Evolutionary conservation across 2,329 filamentous ascomycete species (phyloP).

Genomic region (Calonectria pauciramosa): DNA sequence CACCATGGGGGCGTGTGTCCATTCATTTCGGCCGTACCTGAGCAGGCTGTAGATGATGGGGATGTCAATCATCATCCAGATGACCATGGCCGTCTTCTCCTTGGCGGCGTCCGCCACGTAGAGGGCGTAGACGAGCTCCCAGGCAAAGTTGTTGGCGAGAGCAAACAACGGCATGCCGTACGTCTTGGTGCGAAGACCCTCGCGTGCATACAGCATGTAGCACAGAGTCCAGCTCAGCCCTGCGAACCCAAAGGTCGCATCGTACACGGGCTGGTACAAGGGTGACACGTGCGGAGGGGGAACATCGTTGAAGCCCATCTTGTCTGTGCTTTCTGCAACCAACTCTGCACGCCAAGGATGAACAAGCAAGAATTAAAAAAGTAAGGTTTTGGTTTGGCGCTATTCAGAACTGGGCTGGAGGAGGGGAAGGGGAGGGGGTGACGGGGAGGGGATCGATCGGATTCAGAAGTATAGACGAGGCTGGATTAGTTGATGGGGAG

Average conservation of each 20-base stretch:
- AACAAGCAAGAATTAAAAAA: not conserved
- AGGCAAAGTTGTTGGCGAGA: conserved; percentile 24
- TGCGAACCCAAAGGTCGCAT: conserved; percentile 27
- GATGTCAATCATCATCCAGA: conserved; percentile 26
- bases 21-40: conserved; percentile 13
- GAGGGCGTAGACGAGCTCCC: conserved; percentile 21
- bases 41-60: conserved; percentile 22
- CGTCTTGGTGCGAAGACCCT: conserved; percentile 18
- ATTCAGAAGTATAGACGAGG: too few relatives aligned
- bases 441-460: not conserved
- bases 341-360: not conserved
- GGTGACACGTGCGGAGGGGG: conserved; percentile 21
- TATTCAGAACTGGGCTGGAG: not conserved
- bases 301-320: conserved; percentile 27
- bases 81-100: conserved; percentile 20
- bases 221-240: conserved; percentile 21
- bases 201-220: conserved; percentile 22
- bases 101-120: conserved; percentile 4
- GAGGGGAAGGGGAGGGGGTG: not conserved
- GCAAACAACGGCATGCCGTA: conserved; percentile 28
- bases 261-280: conserved; percentile 20
- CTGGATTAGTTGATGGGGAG: not conserved
- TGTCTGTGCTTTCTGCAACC: not conserved
- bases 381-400: not conserved
- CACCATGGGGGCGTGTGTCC: conserved; percentile 21